Percentiles rank a stretch among this genome's conserved stretches.
phyloP scores from a whole-genome alignment of 192 early-diverging fungal species.

The Mortierella claussenii region DNA sequence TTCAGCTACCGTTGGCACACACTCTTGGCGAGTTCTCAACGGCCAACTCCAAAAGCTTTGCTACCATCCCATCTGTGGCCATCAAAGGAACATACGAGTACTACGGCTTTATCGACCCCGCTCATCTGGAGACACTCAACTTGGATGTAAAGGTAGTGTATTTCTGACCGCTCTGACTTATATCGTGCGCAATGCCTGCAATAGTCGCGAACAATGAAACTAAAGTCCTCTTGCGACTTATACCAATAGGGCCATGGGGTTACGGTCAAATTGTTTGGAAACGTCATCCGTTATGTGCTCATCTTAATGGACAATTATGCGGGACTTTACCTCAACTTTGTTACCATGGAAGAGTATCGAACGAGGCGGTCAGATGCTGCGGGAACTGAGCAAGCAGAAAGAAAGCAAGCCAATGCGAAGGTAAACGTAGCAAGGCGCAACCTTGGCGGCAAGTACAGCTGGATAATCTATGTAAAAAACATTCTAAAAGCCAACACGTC shows the following conservation, averaged over 20 bases:
- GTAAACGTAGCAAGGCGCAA: no score
- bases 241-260: conserved; percentile 65
- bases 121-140: conserved; percentile 63
- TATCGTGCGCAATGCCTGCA: no score
- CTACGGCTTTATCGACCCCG: conserved; percentile 59
- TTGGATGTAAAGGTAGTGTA: conserved; percentile 57
- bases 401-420: conserved; percentile 63
- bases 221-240: no score
- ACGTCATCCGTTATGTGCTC: conserved; percentile 72
- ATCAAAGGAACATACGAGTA: conserved; percentile 65
- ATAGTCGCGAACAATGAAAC: no score
- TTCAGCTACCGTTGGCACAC: conserved; percentile 70
- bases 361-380: conserved; percentile 13
- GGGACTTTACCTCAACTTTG: conserved; percentile 67
- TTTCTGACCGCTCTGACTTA: no score
- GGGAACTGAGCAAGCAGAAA: conserved; percentile 29
- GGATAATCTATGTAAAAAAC: no score
- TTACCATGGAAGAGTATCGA: conserved; percentile 73
- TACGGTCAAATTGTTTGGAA: conserved; percentile 72
- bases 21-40: conserved; percentile 73
- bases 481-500: no score
- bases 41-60: conserved; percentile 62
- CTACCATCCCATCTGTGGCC: conserved; percentile 44
- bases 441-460: no score
- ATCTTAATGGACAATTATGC: conserved; percentile 80